Evolutionary conservation across 805 yeast species (phyloP).

Genomic region (Ascoidea asiatica): DNA sequence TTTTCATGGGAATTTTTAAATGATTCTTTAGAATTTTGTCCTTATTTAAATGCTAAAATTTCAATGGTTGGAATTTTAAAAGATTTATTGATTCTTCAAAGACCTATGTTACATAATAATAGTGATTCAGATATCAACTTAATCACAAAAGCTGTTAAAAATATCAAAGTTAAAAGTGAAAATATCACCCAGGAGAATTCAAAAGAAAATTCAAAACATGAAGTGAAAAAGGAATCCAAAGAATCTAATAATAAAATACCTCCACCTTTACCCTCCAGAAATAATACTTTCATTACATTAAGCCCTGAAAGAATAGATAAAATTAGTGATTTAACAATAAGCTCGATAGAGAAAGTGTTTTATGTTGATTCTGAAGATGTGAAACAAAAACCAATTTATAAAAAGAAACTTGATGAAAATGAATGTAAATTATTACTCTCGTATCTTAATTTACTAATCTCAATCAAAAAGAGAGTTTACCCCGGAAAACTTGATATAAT

Average conservation of each 20-base stretch:
- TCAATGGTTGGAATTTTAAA: slow-evolving; percentile 56
- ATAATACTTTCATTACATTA: slow-evolving; percentile 26
- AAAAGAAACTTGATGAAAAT: slow-evolving; percentile 13
- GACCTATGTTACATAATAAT: too few species aligned
- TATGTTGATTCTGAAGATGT: slow-evolving; percentile 1
- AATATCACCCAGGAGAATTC: slow-evolving; percentile 6
- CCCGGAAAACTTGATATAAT: not conserved
- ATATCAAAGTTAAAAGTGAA: slow-evolving; percentile 3
- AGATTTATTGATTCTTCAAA: slow-evolving; percentile 37
- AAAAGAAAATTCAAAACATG: not conserved
- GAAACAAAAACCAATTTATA: slow-evolving; percentile 9
- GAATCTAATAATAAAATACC: slow-evolving; percentile 3
- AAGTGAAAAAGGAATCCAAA: not conserved
- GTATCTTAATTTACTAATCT: slow-evolving; percentile 33
- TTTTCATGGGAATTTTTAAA: slow-evolving; percentile 44
- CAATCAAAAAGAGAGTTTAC: not conserved
- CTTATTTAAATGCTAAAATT: slow-evolving; percentile 45
- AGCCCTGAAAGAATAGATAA: slow-evolving; percentile 26
- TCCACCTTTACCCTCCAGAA: slow-evolving; percentile 28
- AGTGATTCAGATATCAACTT: too few species aligned
- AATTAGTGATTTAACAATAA: slow-evolving; percentile 28
- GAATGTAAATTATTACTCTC: slow-evolving; percentile 34
- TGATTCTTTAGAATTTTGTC: slow-evolving; percentile 55
- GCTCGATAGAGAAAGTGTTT: slow-evolving; percentile 24
- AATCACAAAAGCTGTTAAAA: too few species aligned